Percentiles rank a stretch among this genome's conserved stretches.
Evolutionary conservation across 2,329 filamentous ascomycete species (phyloP).

Genomic region (Sporothrix dimorphospora): DNA sequence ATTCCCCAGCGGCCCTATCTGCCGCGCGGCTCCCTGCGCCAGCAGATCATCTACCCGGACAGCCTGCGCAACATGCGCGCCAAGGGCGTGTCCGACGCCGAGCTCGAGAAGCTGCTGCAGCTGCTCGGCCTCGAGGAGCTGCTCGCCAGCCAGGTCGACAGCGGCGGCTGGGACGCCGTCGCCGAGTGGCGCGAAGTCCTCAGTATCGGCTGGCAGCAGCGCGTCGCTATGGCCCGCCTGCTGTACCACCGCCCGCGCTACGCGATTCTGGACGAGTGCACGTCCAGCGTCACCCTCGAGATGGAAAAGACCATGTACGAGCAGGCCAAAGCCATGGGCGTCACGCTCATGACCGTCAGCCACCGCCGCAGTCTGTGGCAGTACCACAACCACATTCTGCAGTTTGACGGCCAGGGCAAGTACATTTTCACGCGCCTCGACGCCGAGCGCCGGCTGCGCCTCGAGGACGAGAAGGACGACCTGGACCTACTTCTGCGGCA

Average conservation of each 20-base stretch:
- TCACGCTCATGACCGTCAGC: constrained; percentile 95
- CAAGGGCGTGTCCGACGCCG: constrained; percentile 78
- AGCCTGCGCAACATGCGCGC: constrained; percentile 82
- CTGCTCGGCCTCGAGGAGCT: constrained; percentile 83
- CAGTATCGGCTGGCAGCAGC: constrained; percentile 89
- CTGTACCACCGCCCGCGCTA: constrained; percentile 94
- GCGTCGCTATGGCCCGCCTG: constrained; percentile 91
- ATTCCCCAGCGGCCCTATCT: constrained; percentile 96
- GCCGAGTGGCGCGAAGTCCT: constrained; percentile 96
- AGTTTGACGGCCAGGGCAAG: constrained; percentile 93
- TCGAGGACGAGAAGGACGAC: constrained; percentile 97
- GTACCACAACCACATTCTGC: constrained; percentile 91
- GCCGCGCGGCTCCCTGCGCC: constrained; percentile 85
- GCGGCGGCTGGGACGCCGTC: constrained; percentile 83
- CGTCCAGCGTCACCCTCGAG: constrained; percentile 90
- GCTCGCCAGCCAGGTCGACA: constrained; percentile 64
- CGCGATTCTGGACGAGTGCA: constrained; percentile 97
- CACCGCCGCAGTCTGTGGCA: constrained; percentile 93
- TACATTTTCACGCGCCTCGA: constrained; percentile 90
- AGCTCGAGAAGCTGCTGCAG: constrained; percentile 75
- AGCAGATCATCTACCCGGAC: constrained; percentile 97
- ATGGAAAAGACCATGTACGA: constrained; percentile 97
- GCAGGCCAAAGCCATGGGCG: constrained; percentile 85
- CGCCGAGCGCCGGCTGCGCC: constrained; percentile 77
- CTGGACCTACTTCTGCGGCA: constrained; percentile 82